These are phyloP conservation scores for Vanrija humicola DNA, from an alignment of 1,284 basidiomycete species.

Conservation along the genomic window DNA sequence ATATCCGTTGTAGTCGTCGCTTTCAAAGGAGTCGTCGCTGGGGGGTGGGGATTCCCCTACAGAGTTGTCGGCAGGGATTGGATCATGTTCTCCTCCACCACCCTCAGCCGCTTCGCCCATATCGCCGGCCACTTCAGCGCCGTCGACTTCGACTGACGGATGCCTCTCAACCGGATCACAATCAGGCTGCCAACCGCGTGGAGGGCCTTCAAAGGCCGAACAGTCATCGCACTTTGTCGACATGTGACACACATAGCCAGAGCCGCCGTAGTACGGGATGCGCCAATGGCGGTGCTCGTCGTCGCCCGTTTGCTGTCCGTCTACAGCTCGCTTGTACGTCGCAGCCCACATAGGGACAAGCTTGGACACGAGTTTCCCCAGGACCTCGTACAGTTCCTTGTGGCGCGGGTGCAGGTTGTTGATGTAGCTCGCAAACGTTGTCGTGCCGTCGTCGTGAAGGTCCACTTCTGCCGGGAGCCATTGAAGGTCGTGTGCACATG, in stretches of 20 bases:
- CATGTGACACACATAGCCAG: too few relatives aligned
- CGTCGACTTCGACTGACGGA: not conserved
- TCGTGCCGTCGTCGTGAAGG: not conserved
- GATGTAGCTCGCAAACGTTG: slow-evolving; percentile 7
- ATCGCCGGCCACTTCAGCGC: not conserved
- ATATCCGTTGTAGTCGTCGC: too few relatives aligned
- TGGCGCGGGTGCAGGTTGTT: slow-evolving; percentile 10
- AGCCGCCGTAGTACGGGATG: not conserved
- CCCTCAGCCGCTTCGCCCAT: too few relatives aligned
- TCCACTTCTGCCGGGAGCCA: slow-evolving; percentile 8
- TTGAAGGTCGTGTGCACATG: slow-evolving; percentile 6
- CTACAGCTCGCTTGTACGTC: slow-evolving; percentile 1
- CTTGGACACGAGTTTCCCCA: not conserved
- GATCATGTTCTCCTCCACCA: too few relatives aligned
- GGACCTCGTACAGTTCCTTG: not conserved
- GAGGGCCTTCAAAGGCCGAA: too few relatives aligned
- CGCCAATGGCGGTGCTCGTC: too few relatives aligned
- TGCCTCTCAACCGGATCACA: not conserved
- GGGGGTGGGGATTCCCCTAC: not conserved
- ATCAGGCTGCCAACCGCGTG: too few relatives aligned
- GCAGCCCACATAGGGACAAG: not conserved
- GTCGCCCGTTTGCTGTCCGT: not conserved
- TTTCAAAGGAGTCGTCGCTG: too few relatives aligned
- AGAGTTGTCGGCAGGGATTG: not conserved
- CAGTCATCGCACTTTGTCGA: too few relatives aligned